These are phyloP conservation scores for Grosmannia penicillata DNA, from an alignment of 2,329 filamentous ascomycete species.

Conservation along the genomic window DNA sequence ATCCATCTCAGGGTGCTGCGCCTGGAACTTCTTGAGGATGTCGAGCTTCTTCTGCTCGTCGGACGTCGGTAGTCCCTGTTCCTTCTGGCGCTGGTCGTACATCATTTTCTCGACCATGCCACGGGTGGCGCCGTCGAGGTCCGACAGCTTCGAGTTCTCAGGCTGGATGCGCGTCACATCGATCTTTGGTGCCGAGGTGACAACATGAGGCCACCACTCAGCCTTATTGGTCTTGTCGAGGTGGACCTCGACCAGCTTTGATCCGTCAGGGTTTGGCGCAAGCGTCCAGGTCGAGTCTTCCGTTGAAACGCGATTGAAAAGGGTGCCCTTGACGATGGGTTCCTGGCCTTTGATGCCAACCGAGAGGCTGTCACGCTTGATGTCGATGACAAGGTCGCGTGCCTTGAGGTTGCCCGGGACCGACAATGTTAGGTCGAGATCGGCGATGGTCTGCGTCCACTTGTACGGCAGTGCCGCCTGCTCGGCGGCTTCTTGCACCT, in stretches of 20 bases:
- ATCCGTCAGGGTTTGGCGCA: constrained; percentile 14
- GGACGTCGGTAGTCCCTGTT: constrained; percentile 72
- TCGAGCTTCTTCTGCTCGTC: constrained; percentile 95
- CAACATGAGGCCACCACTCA: constrained; percentile 95
- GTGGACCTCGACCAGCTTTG: constrained; percentile 12
- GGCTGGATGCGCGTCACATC: constrained; percentile 92
- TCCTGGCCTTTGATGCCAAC: constrained; percentile 82
- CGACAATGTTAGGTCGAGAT: constrained; percentile 65
- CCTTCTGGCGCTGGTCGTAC: constrained; percentile 97
- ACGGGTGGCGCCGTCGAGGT: constrained; percentile 87
- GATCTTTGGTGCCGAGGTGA: constrained; percentile 76
- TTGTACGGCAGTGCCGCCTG: constrained; percentile 90
- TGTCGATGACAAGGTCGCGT: constrained; percentile 65
- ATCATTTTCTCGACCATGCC: constrained; percentile 99
- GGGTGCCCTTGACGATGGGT: constrained; percentile 72
- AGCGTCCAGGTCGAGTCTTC: constrained; percentile 96
- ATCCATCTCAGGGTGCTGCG: constrained; percentile 59
- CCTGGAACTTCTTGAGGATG: constrained; percentile 84
- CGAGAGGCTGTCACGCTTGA: constrained; percentile 64
- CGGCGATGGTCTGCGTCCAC: constrained; percentile 86
- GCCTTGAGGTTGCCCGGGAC: constrained; percentile 76
- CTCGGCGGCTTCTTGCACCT: constrained; percentile 66
- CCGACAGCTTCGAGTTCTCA: constrained; percentile 79
- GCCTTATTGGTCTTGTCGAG: constrained; percentile 58
- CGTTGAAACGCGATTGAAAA: constrained; percentile 62